Percentiles rank a stretch among this genome's conserved stretches.
phyloP scores from a whole-genome alignment of 495 filamentous ascomycete species.

The Apiosordaria backusii region DNA sequence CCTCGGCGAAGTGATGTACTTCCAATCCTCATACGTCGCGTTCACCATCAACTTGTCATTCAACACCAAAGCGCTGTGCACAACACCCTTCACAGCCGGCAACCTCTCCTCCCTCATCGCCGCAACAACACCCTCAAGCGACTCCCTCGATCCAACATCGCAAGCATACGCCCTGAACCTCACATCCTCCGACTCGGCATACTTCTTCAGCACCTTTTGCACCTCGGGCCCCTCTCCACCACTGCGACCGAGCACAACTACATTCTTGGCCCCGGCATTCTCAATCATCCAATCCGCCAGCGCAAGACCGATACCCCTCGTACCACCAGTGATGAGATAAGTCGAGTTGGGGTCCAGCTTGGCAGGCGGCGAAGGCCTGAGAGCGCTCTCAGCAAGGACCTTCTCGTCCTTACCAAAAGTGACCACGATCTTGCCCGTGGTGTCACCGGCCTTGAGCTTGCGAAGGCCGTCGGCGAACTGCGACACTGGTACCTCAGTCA shows the following conservation, averaged over 20 bases:
- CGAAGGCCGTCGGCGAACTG: constrained; percentile 1
- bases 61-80: constrained; percentile 2
- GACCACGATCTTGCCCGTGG: neutral
- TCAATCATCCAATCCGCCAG: neutral
- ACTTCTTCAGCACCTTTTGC: neutral
- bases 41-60: neutral
- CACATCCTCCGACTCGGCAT: neutral
- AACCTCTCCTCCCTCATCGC: neutral
- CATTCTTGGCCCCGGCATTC: neutral
- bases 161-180: neutral
- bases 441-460: constrained; percentile 1
- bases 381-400: neutral
- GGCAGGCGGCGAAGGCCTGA: neutral
- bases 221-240: neutral
- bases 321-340: neutral
- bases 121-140: neutral
- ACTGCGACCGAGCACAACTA: neutral
- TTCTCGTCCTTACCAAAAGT: neutral
- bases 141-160: neutral
- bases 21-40: neutral
- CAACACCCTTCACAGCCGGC: neutral
- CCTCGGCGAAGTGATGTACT: neutral
- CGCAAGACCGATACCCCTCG: neutral
- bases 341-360: neutral
- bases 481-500: neutral